Percentiles rank a stretch among this genome's conserved stretches.
phyloP scores from a whole-genome alignment of 805 yeast species.

The Wickerhamiella brachini region DNA sequence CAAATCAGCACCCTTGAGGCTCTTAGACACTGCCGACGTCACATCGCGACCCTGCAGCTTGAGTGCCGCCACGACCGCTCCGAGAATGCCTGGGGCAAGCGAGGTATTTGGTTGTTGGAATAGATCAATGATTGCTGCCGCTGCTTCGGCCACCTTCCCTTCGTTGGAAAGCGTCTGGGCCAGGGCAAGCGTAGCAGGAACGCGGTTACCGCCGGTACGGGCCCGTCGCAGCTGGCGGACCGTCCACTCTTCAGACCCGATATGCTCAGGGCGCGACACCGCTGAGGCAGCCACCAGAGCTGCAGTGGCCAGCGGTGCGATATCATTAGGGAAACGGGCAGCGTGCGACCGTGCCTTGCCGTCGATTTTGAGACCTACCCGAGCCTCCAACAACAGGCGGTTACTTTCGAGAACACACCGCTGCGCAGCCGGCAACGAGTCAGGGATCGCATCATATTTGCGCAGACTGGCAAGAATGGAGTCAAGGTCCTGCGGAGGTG shows the following conservation, averaged over 20 bases:
- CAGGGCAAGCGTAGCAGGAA: slow-evolving; percentile 19
- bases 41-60: slow-evolving; percentile 1
- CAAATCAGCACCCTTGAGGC: neutral
- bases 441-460: slow-evolving; percentile 7
- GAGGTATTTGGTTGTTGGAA: neutral
- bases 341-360: slow-evolving; percentile 13
- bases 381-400: slow-evolving; percentile 28
- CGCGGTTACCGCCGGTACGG: slow-evolving; percentile 15
- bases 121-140: neutral
- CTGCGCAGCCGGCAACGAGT: slow-evolving; percentile 21
- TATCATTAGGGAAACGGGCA: slow-evolving; percentile 9
- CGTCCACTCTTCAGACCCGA: neutral
- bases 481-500: slow-evolving; percentile 4
- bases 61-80: slow-evolving; percentile 32
- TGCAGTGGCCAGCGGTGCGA: slow-evolving; percentile 11
- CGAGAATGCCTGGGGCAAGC: slow-evolving; percentile 29
- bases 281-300: neutral
- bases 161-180: slow-evolving; percentile 14
- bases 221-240: neutral
- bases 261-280: neutral
- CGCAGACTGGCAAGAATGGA: slow-evolving; percentile 10
- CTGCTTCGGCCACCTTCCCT: neutral
- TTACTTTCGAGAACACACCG: slow-evolving; percentile 27
- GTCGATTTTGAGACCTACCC: slow-evolving; percentile 22
- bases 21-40: neutral